phyloP scores from a whole-genome alignment of 805 yeast genomes.

The Starmerella kuoi region DNA sequence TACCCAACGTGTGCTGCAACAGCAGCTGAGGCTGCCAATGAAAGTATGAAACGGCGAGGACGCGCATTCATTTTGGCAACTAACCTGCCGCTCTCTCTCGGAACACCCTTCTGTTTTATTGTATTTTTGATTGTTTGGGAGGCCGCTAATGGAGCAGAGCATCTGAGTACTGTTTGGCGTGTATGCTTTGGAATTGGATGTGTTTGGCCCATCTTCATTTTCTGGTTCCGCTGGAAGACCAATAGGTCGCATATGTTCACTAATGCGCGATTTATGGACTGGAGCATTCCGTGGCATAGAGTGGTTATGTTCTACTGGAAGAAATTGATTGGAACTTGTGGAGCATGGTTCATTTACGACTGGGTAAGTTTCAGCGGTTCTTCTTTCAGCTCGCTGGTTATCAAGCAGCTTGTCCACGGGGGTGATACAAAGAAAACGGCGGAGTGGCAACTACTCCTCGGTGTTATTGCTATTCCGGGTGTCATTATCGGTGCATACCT shows the following conservation, averaged over 20 bases:
- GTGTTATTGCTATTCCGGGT: slow-evolving; percentile 60
- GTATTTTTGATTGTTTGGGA: slow-evolving; percentile 57
- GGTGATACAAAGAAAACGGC: slow-evolving; percentile 41
- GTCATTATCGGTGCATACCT: slow-evolving; percentile 55
- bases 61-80: slow-evolving; percentile 60
- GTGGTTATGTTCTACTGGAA: slow-evolving; percentile 57
- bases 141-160: slow-evolving; percentile 37
- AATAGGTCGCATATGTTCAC: slow-evolving; percentile 52
- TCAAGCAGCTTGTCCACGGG: slow-evolving; percentile 36
- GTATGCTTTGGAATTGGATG: slow-evolving; percentile 60
- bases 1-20: slow-evolving; percentile 58
- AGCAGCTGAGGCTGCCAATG: slow-evolving; percentile 63
- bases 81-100: slow-evolving; percentile 61
- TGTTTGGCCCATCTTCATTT: slow-evolving; percentile 62
- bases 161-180: slow-evolving; percentile 49
- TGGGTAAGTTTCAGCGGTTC: slow-evolving; percentile 74
- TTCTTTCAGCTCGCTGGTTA: slow-evolving; percentile 51
- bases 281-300: slow-evolving; percentile 43
- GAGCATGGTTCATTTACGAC: slow-evolving; percentile 70
- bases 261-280: slow-evolving; percentile 48
- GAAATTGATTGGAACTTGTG: slow-evolving; percentile 56
- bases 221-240: slow-evolving; percentile 61
- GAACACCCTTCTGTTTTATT: slow-evolving; percentile 62
- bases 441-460: slow-evolving; percentile 62
- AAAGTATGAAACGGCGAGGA: slow-evolving; percentile 35